These are phyloP conservation scores for Solanum bulbocastanum DNA, from an alignment of 257 asterid species.

Conservation along the genomic window DNA sequence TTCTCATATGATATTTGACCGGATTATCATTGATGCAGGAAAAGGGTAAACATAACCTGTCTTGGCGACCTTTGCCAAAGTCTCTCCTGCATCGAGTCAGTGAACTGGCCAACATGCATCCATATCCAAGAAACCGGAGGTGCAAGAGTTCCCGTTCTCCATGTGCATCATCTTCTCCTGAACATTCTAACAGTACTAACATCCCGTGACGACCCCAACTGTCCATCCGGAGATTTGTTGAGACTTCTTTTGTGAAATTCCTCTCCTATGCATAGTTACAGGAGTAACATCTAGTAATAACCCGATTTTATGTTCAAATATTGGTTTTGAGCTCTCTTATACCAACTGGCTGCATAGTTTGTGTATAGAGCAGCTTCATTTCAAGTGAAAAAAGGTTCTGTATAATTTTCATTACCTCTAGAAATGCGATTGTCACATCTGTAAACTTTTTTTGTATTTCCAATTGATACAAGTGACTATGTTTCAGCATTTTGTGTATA, in stretches of 20 bases:
- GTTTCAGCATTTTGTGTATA: not conserved
- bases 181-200: not conserved
- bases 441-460: not conserved
- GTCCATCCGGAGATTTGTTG: not conserved
- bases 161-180: constrained; percentile 16
- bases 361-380: constrained; percentile 1
- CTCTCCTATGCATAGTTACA: not conserved
- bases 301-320: not conserved
- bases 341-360: not conserved
- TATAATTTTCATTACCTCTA: not conserved
- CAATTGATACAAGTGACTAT: not conserved
- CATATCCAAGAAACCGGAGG: constrained; percentile 66
- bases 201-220: not conserved
- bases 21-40: constrained; percentile 37
- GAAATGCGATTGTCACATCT: not conserved
- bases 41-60: constrained; percentile 58
- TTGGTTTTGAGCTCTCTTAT: not conserved
- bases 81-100: constrained; percentile 58
- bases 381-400: not conserved
- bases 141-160: constrained; percentile 22
- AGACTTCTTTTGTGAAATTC: not conserved
- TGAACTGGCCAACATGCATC: constrained; percentile 63
- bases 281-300: not conserved
- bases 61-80: constrained; percentile 93
- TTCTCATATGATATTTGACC: not conserved